Evolutionary conservation across 1,284 basidiomycete genomes (phyloP), one percentile per base, ranked within the genome.

Genomic region (Polyporus tsugae): DNA sequence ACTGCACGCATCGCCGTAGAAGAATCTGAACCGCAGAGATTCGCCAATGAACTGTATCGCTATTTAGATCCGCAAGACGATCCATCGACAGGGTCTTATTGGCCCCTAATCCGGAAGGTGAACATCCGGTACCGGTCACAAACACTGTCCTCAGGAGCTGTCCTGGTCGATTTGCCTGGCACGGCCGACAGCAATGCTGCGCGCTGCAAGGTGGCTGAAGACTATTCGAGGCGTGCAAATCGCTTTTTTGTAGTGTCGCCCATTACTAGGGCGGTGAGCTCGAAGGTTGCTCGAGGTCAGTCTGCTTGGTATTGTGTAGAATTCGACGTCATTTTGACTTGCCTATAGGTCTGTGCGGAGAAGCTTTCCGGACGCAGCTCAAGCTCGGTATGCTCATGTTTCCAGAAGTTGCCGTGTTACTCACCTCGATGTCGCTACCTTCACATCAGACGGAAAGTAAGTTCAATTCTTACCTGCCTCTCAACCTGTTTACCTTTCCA

Each of bases 91-190:
- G 79, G 83, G n/a, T 85, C 85, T n/a, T 77, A 85, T 7, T 88
- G 87, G 87, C 87, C 87, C 13, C 80, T 89, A 44, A 87, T 89
- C 66, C 81, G 83, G 29, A 81, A 84, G 74, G 85, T 88, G 46
- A 84, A 82, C 68, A 83, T 88, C 35, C 80, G 82, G 7, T 86
- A 83, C 10, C 33, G 22, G 7, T 36, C 60, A 10, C 42, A 76
- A 19, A 84, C 84, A 13, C 78, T 89, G 42, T 80, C 82, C 10
- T 85, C 82, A 9, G 86, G 87, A n/a, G 85, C 85, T 2, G 75
- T 87, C 35, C 76, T 88, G 11, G 86, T 88, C 19, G 87, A 88
- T 74, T 78, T 89, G 59, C 87, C 87, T 69, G 87, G 87, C 76
- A 82, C 84, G 29, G 86, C 84, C 19, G 87, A 89, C 74, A 82